Evolutionary conservation across 2,329 filamentous ascomycete genomes (phyloP), one percentile per base, ranked within the genome.

Genomic region (Diaporthe ampelina): DNA sequence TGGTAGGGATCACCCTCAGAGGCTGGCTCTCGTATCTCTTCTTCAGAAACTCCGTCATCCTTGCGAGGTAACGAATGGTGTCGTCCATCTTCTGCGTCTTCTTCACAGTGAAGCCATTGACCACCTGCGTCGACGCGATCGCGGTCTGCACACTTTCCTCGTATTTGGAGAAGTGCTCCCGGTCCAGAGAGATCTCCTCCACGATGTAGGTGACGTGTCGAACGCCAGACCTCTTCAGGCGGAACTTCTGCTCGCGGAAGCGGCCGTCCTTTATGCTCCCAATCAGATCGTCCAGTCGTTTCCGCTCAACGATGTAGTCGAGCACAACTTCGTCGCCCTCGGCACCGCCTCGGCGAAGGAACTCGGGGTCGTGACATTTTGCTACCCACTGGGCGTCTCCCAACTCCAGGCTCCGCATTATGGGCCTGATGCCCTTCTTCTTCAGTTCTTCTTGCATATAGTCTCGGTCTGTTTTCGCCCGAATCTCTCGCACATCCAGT

Each of bases 221-320:
- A n/a, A 94, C 86, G 0, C 94, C 94, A 0, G 91, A 94, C 69
- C 91, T 91, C 72, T 89, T 89, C 15, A 96, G 87, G 1, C 94
- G 92, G 80, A 95, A 96, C 80, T 97, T 96, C 80, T 97, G 94
- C 81, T 97, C 94, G 77, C 93, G 92, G 78, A 95, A 96, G 3
- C 94, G 91, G 1, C 94, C 93, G 76, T 96, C 94, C 81, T 94
- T 95, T 83, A 97, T 94, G 76, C 93, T 95, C 68, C 88, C 86
- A n/a, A 96, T 88, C 61, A 97, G 84, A 81, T 97, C 94, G 79
- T 96, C 94, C 0, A 95, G 88, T 11, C 94, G 88, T 81, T 97
- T 97, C 75, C 94, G 89, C 83, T 97, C 94, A 1, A 95, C 89
- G 58, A 97, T 94, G 87, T 92, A 94, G 81, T 96, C 94, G 6